Base-by-base conservation (phyloP, 2,329 filamentous ascomycete genomes). In the Trichoderma lentiforme region DNA sequence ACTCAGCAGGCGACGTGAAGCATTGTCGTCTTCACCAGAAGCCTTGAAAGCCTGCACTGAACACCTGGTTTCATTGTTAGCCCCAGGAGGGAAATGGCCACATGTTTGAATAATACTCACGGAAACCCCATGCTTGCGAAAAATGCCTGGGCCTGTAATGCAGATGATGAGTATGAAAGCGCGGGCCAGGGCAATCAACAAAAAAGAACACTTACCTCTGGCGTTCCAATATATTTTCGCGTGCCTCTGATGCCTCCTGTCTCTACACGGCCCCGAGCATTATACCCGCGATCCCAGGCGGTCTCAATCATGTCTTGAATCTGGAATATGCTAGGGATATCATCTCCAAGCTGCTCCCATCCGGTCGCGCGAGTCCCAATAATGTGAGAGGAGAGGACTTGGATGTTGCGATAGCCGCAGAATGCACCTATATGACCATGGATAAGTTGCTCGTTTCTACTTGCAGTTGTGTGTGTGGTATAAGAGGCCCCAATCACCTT, bases 321-420 rank as follows among this genome's bases (percentile, higher is more conserved):
- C 64, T 91, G 85, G 68, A 98, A 88, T 32, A 98, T 92, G 3
- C 89, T 90, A 0, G 96, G 95, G 6, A 95, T 83, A 1, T 82
- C 84, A 5, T 84, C 83, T 1, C 84, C 80, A 72, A 97, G 93
- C 62, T 84, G 81, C 53, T 90, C 84, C 73, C 87, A 81, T 0
- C 92, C 93, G 14, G 84, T 81, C 14, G 84, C 84, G 51, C 83
- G 80, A 1, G 88, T 83, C 9, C 86, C 87, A 72, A 91, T 88
- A 24, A 98, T 89, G 79, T 93, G 95, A 0, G 94, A 95, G 15
- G 92, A 84, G 75, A 98, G 82, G 90, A 97, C 97, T 80, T 98
- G 96, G 36, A 97, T 97, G 78, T 97, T 98, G 53, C 95, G 89
- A 79, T 98, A 98, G 4, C 95, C 95, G 79, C 95, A 98, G 79